Percentiles rank a stretch among this genome's conserved stretches.
phyloP scores from a whole-genome alignment of 2,329 filamentous ascomycete species.

The Phoma sp. region DNA sequence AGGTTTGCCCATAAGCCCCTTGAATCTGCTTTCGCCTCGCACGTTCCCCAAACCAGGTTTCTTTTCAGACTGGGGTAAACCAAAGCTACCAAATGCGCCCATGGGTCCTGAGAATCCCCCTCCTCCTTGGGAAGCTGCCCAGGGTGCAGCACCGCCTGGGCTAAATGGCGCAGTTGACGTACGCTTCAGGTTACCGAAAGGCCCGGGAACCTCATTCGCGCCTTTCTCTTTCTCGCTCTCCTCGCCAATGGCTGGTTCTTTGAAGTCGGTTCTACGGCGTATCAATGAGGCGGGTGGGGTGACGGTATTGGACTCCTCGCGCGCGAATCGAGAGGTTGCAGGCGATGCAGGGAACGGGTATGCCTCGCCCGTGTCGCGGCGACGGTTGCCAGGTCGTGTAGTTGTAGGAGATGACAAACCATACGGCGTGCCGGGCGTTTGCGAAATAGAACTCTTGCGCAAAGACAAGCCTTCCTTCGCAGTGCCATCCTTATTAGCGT shows the following conservation, averaged over 20 bases:
- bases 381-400: constrained; percentile 75
- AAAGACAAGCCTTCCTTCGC: constrained; percentile 65
- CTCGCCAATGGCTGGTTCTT: constrained; percentile 57
- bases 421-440: constrained; percentile 68
- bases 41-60: constrained; percentile 69
- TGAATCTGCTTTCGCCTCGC: constrained; percentile 81
- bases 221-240: constrained; percentile 58
- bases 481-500: constrained; percentile 65
- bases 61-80: constrained; percentile 68
- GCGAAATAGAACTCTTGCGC: constrained; percentile 84
- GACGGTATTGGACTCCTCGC: constrained; percentile 68
- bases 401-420: constrained; percentile 76
- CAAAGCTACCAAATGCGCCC: constrained; percentile 90
- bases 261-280: constrained; percentile 67
- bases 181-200: constrained; percentile 63
- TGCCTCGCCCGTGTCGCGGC: constrained; percentile 83
- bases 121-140: constrained; percentile 65
- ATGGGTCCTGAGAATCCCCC: constrained; percentile 70
- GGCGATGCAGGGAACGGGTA: constrained; percentile 66
- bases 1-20: constrained; percentile 82
- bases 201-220: constrained; percentile 49
- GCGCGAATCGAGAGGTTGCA: constrained; percentile 63
- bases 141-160: constrained; percentile 58
- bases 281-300: constrained; percentile 66
- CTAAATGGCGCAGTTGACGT: constrained; percentile 61